Conservation (phyloP, 257 asterid species). For the Jacaranda mimosifolia region DNA sequence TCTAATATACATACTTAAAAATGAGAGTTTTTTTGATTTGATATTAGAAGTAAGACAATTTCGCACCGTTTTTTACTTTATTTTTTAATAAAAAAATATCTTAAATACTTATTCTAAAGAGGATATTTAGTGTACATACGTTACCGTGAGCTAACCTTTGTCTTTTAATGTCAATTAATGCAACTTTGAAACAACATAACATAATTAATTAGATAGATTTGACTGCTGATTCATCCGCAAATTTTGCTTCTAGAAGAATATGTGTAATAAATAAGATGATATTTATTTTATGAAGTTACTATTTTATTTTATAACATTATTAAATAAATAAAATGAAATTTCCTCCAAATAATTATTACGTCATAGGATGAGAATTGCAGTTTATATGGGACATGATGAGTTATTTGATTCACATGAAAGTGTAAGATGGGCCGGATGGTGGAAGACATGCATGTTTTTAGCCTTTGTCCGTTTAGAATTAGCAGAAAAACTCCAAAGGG, state of each 20-base stretch:
- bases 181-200: background rate
- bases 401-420: conserved; percentile 14
- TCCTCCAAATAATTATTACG: too few relatives aligned
- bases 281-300: too few relatives aligned
- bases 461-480: conserved; percentile 22
- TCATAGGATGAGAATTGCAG: background rate
- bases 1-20: too few relatives aligned
- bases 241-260: background rate
- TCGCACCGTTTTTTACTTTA: too few relatives aligned
- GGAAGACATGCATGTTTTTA: conserved; percentile 16
- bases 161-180: conserved; percentile 4
- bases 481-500: background rate
- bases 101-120: too few relatives aligned
- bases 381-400: conserved; percentile 1
- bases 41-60: too few relatives aligned
- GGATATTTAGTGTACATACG: background rate
- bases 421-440: conserved; percentile 36
- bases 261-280: too few relatives aligned
- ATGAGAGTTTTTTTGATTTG: too few relatives aligned
- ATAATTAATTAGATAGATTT: background rate
- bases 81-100: too few relatives aligned
- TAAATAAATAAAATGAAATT: too few relatives aligned
- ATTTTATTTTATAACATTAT: too few relatives aligned
- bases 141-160: background rate
- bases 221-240: background rate